phyloP scores from a whole-genome alignment of 495 filamentous ascomycete species.

The Daldinia vernicosa region DNA sequence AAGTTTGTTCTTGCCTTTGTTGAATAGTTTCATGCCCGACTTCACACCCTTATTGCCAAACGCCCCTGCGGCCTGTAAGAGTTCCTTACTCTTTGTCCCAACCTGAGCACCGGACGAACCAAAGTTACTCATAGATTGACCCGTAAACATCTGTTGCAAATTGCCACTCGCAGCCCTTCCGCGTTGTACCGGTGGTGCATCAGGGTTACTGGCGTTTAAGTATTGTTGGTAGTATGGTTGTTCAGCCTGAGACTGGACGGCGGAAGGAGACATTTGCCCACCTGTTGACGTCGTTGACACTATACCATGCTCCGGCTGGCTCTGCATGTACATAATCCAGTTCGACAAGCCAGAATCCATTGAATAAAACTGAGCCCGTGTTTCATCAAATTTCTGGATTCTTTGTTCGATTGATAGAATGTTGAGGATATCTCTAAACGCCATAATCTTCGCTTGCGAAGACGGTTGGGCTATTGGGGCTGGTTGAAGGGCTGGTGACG shows the following conservation, averaged over 20 bases:
- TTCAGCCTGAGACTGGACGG: constrained; percentile 37
- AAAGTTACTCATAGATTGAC: constrained; percentile 45
- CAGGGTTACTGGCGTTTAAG: constrained; percentile 44
- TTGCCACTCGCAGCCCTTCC: constrained; percentile 37
- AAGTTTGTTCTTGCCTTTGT: constrained; percentile 85
- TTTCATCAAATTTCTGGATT: constrained; percentile 73
- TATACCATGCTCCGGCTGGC: constrained; percentile 49
- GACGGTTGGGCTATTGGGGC: constrained; percentile 34
- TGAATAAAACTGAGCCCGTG: constrained; percentile 72
- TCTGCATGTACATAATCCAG: constrained; percentile 68
- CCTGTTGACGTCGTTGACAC: constrained; percentile 24
- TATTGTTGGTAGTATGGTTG: constrained; percentile 65
- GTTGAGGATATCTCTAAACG: constrained; percentile 78
- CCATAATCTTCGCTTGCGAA: constrained; percentile 55
- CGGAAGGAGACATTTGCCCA: constrained; percentile 40
- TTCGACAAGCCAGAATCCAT: constrained; percentile 77
- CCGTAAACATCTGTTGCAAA: constrained; percentile 40
- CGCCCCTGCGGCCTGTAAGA: constrained; percentile 78
- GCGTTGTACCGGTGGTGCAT: constrained; percentile 19
- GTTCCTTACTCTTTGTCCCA: constrained; percentile 81
- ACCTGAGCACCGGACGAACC: constrained; percentile 59
- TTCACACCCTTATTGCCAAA: constrained; percentile 56
- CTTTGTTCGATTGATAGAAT: constrained; percentile 69
- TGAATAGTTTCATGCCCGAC: constrained; percentile 86
- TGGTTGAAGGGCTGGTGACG: constrained; percentile 18